Base-by-base conservation (phyloP, 768 basidiomycete genomes). In the Russula earlei region DNA sequence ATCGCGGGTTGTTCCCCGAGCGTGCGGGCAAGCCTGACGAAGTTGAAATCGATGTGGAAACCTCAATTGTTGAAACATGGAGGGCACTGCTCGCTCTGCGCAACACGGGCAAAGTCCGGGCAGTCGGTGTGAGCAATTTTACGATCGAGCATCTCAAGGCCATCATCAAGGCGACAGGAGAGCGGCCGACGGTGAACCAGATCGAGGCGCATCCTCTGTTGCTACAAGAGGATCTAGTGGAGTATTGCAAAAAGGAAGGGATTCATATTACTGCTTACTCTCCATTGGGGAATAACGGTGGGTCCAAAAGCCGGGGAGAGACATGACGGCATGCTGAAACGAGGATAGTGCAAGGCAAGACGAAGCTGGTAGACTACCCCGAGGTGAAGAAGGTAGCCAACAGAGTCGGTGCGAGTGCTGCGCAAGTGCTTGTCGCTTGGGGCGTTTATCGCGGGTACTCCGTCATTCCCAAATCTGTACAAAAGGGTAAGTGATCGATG, bases 391-490 rank as follows among this genome's bases (percentile, higher is more conserved):
- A 77, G 52, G 75, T 91, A 45, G 89, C 88, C 20, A 68, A 80
- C 58, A 75, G 74, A 63, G 75, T 85, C 34, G 71, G 72, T 33
- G 84, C 81, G 5, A 84, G 84, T 1, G 72, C 87, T 2, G 91
- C 89, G 0, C 87, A 93, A 68, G 84, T 93, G 36, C 75, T 93
- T 52, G 71, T 95, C 58, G 87, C 88, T 0, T 94, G 89, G 89
- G 85, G 81, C 12, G 78, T 70, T 36, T 67, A 82, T 62, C 78
- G 88, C 40, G 91, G 89, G 12, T 84, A 82, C 68, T 83, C 82
- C 9, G 85, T 92, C 59, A 89, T 92, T 64, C 91, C 91, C 17
- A 92, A 93, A 77, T 83, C 81, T 53, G 86, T 90, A 25, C 74
- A 83, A 55, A 74, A 84, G 65, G 70, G 76, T 78, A 37, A 19